Evolutionary conservation across 805 yeast genomes (phyloP).

Genomic region (Sugiyamaella qingdaonensis): DNA sequence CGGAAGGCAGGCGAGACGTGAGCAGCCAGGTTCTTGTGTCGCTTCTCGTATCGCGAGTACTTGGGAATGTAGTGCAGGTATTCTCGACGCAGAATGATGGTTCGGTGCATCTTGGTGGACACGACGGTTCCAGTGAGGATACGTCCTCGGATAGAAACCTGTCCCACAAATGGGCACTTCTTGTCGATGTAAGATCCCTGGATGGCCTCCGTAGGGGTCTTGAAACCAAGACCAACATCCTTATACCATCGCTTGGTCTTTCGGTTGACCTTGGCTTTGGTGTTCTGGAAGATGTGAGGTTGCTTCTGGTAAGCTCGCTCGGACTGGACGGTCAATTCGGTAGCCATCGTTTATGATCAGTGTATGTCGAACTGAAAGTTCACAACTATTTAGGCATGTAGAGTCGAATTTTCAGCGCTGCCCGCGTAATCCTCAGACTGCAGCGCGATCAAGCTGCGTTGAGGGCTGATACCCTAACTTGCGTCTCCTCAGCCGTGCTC

Average conservation of each 20-base stretch:
- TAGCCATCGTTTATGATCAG: constrained; percentile 60
- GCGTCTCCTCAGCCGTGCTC: no score
- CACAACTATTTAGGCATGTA: constrained; percentile 1
- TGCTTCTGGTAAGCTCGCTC: constrained; percentile 99
- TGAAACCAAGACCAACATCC: constrained; percentile 99
- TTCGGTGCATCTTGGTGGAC: constrained; percentile 99
- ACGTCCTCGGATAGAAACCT: constrained; percentile 98
- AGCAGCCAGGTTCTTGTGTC: constrained; percentile 99
- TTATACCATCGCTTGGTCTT: constrained; percentile 99
- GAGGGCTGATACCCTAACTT: no score
- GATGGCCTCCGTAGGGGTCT: constrained; percentile 98
- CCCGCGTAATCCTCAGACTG: constrained; percentile 2
- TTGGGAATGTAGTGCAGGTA: constrained; percentile 99
- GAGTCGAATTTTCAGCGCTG: not conserved
- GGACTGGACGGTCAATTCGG: constrained; percentile 99
- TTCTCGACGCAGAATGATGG: constrained; percentile 99
- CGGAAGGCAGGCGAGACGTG: constrained; percentile 99
- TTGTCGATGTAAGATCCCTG: constrained; percentile 98
- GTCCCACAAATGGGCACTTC: constrained; percentile 99
- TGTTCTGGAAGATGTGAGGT: constrained; percentile 99
- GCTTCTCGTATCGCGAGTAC: constrained; percentile 99
- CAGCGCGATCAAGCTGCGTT: not conserved
- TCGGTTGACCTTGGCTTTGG: constrained; percentile 98
- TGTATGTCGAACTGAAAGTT: constrained; percentile 4
- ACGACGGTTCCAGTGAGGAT: constrained; percentile 99